Base-by-base conservation (phyloP, 2,329 filamentous ascomycete genomes). In the Didymella pomorum region DNA sequence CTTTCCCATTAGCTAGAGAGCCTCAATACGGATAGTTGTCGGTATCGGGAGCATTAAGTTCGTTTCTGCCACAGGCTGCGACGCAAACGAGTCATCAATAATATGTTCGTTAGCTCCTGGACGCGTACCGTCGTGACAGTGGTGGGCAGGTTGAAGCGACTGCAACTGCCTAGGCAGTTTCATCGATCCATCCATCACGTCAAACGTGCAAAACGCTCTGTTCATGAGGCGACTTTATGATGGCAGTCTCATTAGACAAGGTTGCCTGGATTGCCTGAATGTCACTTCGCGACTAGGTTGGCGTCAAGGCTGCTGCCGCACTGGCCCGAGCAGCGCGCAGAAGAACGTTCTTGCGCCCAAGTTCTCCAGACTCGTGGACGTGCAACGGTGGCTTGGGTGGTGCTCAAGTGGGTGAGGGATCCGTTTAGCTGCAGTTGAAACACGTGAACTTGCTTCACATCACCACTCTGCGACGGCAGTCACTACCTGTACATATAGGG, bases 371-470 rank as follows among this genome's bases (percentile, higher is more conserved):
- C 26, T 52, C 43, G 43, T 43, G 55, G 33, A 45, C 46, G 61
- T 59, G 60, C 50, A 42, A 56, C 56, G 18, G 49, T 44, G 58
- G 59, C 61, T 56, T 64, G 59, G 35, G 54, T 52, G 48, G 29
- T 14, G 14, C 12, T 9, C 29, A 31, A 9, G 29, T 51, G 43
- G 20, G 46, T 50, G 51, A 53, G 55, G 52, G 47, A 28, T 52
- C 45, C 52, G 46, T 54, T 55, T 56, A 50, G 61, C 51, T 53
- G 43, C 48, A 42, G 47, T 57, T 71, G 68, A 71, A 71, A 71
- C 68, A 57, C 61, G 52, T 44, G 61, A 41, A 61, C 44, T 60
- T 68, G 67, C 68, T 69, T 66, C 65, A 66, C 52, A 58, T 62
- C 42, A 52, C 62, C 48, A 41, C 60, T 54, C 66, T 70, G 68